Conservation (phyloP, 805 yeast species). For the Wickerhamomyces silvicola region DNA sequence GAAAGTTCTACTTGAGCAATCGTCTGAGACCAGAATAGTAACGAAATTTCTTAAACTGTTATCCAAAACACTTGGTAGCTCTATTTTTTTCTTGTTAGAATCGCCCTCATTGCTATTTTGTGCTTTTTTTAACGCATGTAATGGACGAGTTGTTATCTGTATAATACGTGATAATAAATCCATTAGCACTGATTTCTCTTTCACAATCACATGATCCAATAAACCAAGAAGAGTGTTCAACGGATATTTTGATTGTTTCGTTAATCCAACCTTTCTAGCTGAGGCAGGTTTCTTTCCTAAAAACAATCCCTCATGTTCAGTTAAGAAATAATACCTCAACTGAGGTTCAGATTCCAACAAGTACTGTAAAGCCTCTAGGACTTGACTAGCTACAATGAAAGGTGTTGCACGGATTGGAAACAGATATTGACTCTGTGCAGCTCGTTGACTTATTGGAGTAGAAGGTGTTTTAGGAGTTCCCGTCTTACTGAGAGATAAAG, state of each 20-base stretch:
- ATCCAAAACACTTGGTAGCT: slow-evolving; percentile 60
- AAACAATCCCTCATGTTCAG: slow-evolving; percentile 58
- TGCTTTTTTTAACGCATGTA: slow-evolving; percentile 46
- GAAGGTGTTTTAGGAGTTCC: slow-evolving; percentile 17
- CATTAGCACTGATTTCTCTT: slow-evolving; percentile 68
- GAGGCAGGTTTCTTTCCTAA: slow-evolving; percentile 29
- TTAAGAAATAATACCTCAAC: slow-evolving; percentile 66
- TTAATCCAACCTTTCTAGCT: slow-evolving; percentile 27
- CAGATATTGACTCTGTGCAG: slow-evolving; percentile 38
- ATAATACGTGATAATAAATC: slow-evolving; percentile 70
- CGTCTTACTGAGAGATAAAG: neutral
- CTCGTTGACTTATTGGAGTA: slow-evolving; percentile 33
- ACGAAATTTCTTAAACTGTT: slow-evolving; percentile 56
- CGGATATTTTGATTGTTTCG: slow-evolving; percentile 54
- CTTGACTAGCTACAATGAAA: slow-evolving; percentile 65
- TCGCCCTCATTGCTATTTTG: slow-evolving; percentile 21
- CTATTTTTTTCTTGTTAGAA: slow-evolving; percentile 23
- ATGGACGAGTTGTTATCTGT: slow-evolving; percentile 71
- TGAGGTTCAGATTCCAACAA: slow-evolving; percentile 62
- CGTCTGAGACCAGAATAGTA: slow-evolving; percentile 66
- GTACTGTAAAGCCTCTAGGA: slow-evolving; percentile 66
- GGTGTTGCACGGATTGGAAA: slow-evolving; percentile 61
- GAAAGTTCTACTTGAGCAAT: slow-evolving; percentile 79
- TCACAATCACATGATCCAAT: slow-evolving; percentile 56
- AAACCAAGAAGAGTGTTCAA: slow-evolving; percentile 61